Base-by-base conservation (phyloP, 805 yeast genomes). In the Candida silvicultrix region DNA sequence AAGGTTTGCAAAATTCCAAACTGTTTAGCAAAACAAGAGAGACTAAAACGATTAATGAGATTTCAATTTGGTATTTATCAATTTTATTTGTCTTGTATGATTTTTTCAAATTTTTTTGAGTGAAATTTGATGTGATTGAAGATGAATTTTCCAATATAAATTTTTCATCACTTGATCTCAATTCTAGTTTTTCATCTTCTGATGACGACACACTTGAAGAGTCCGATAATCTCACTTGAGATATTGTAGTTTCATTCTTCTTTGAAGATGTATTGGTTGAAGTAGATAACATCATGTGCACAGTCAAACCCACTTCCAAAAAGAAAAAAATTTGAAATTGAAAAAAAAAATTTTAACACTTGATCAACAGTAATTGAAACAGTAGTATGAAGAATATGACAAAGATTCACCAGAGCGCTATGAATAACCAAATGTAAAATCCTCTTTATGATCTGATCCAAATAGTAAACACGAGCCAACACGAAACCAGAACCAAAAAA, bases 31-130 rank as follows among this genome's bases (percentile, higher is more conserved):
- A 14, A 12, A 52, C 44, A 21, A 67, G 43, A 4, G 52, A 40
- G 2, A 49, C 39, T 16, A 68, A 45, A 5, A 57, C 34, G 8
- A 47, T 10, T 2, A 55, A 31, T 8, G 69, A 61, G 15, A 64
- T 45, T 42, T 56, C 57, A 29, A 64, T 39, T 49, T 66, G 69
- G 31, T 54, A 58, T 38, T 48, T 54, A 41, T 63, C 66, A 16
- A 59, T 43, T 6, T 45, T 42, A 35, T 49, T 53, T 39, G 55
- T 40, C 37, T 44, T 39, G 35, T 40, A 40, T 7, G 35, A 5
- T 15, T 31, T 31, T 15, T 5, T 31, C n/a, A 4, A 7, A n/a
- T 31, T 37, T 8, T 21, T 9, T 9, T 37, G 39, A 20, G 20
- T 20, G n/a, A 7, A 3, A 3, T 12, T 20, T 12, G 25, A 5